phyloP scores from a whole-genome alignment of 306 rosid genomes.

The Styphnolobium japonicum region DNA sequence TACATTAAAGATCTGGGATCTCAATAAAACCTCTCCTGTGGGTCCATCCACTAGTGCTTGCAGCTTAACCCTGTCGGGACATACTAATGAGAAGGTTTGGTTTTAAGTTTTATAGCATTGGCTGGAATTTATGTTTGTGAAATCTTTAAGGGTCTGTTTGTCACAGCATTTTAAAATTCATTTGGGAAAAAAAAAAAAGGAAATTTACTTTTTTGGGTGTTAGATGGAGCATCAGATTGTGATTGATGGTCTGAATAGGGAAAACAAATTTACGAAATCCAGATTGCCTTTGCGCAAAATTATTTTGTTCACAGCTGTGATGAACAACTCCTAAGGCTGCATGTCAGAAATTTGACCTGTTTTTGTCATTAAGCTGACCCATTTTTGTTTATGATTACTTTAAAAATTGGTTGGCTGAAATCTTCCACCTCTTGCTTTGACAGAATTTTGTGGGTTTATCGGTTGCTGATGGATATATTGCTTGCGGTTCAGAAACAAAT shows the following conservation, averaged over 20 bases:
- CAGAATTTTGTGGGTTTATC: conserved; percentile 98
- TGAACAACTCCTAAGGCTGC: background rate
- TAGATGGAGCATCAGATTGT: conserved; percentile 13
- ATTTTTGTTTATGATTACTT: conserved; percentile 9
- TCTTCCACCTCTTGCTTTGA: conserved; percentile 34
- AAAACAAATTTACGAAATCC: conserved; percentile 10
- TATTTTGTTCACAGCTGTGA: background rate
- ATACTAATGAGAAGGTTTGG: conserved; percentile 78
- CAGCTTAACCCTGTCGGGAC: conserved; percentile 69
- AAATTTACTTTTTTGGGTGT: conserved; percentile 4
- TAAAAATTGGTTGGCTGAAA: conserved; percentile 28
- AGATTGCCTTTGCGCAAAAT: conserved; percentile 7
- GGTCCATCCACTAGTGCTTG: conserved; percentile 66
- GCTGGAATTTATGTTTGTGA: conserved; percentile 2
- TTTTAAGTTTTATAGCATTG: background rate
- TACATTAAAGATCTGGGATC: conserved; percentile 87
- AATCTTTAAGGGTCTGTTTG: background rate
- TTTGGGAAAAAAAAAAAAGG: background rate
- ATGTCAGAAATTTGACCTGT: background rate
- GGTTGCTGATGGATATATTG: conserved; percentile 76
- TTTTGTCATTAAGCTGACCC: conserved; percentile 21
- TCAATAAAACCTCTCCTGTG: conserved; percentile 54
- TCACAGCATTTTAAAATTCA: background rate
- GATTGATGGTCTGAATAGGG: background rate
- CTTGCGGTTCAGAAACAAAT: conserved; percentile 97